Base-by-base conservation (phyloP, 768 basidiomycete species). In the Royoungia palumana region DNA sequence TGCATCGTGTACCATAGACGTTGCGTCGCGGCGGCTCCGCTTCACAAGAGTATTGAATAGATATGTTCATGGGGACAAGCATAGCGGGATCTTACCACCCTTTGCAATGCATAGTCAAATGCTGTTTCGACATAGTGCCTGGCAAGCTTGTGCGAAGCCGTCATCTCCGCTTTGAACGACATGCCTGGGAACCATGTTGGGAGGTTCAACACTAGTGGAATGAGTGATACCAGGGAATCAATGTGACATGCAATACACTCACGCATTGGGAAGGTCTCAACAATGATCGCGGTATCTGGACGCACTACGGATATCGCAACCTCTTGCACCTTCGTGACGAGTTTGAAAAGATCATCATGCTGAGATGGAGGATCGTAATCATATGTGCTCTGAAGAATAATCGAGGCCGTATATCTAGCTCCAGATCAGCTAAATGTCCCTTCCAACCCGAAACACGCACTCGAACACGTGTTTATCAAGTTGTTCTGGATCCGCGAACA, bases 401-500 rank as follows among this genome's bases (percentile, higher is more conserved):
- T 16, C 1, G 58, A 53, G 1, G 44, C 25, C 5, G 58, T 44
- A 32, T 57, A 60, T 27, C 58, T 60, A 3, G n/a, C 3, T 27
- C 2, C 24, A 3, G 19, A 16, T 5, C n/a, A n/a, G n/a, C 27
- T 34, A 4, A 35, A 32, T 14, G 32, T 34, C 10, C 4, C 6
- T 1, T 12, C 5, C 6, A 14, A 3, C 7, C 4, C 2, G 10
- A 4, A 9, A 10, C 21, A 47, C 59, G 17, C 20, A 61, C 75
- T 71, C 64, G 16, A 64, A 60, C 2, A 73, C 47, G 37, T 70
- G 69, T 17, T 61, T 62, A 10, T 60, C 28, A 19, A 71, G 53
- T 43, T 64, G 57, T 7, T 67, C 65, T 17, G 71, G 70, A 7
- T 55, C 38, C n/a, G 65, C 57, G 2, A 72, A 22, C 14, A 75